Percentiles rank a stretch among this genome's conserved stretches.
These are phyloP conservation scores for Fusarium sp. DNA, from an alignment of 2,329 filamentous ascomycete genomes.

Conservation along the genomic window DNA sequence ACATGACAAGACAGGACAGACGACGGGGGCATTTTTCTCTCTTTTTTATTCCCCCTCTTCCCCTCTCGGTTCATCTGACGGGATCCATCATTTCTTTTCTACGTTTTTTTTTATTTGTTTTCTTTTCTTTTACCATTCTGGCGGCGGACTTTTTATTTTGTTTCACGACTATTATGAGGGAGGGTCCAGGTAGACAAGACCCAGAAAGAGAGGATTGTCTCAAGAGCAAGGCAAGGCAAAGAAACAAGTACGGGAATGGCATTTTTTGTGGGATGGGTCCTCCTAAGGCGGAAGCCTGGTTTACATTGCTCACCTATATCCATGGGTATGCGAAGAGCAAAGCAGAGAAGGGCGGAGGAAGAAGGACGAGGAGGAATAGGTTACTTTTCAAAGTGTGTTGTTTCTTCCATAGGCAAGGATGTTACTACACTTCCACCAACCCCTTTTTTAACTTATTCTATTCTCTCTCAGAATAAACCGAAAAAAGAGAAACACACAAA, in stretches of 20 bases:
- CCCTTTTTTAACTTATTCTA: background rate
- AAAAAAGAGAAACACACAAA: background rate
- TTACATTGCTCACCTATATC: slow-evolving; percentile 27
- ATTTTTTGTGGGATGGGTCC: slow-evolving; percentile 18
- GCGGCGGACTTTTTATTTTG: slow-evolving; percentile 9
- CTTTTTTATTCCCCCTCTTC: slow-evolving; percentile 9
- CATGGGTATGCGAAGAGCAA: slow-evolving; percentile 13
- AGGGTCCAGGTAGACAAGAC: slow-evolving; percentile 3
- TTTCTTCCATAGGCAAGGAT: slow-evolving; percentile 5
- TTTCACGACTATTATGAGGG: slow-evolving; percentile 6
- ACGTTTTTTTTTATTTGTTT: background rate
- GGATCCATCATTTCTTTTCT: background rate
- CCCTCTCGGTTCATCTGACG: slow-evolving; percentile 1
- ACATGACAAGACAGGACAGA: background rate
- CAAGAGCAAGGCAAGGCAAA: background rate
- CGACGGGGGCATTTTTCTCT: slow-evolving; percentile 4
- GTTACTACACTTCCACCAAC: background rate
- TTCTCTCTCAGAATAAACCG: background rate
- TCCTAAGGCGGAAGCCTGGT: slow-evolving; percentile 6
- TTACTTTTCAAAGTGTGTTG: slow-evolving; percentile 19
- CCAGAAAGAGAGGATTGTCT: background rate
- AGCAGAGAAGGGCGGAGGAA: background rate
- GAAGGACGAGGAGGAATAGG: slow-evolving; percentile 5
- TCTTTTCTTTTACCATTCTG: background rate
- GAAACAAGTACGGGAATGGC: background rate